phyloP scores from a whole-genome alignment of 129 eudicot genomes.

The Chrysanthemum lavandulifolium region DNA sequence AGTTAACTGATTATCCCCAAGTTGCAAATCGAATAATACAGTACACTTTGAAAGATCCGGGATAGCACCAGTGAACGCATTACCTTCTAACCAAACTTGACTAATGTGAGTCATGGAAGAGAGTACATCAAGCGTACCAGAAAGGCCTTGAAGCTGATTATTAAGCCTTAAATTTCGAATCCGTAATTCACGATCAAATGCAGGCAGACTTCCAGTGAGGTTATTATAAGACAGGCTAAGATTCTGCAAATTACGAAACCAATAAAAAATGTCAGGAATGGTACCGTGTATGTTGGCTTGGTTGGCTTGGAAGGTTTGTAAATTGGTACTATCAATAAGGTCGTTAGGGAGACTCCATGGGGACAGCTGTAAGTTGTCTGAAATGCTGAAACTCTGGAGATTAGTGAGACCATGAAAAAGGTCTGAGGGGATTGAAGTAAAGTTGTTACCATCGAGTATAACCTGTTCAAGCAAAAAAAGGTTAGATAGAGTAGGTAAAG shows the following conservation, averaged over 20 bases:
- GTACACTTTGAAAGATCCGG: too few species aligned
- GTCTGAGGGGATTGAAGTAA: constrained; percentile 33
- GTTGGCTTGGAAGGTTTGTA: constrained; percentile 29
- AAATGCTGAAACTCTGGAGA: not conserved
- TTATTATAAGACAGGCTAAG: constrained; percentile 40
- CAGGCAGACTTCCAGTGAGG: constrained; percentile 37
- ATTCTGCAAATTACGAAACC: constrained; percentile 23
- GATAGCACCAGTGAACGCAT: constrained; percentile 35
- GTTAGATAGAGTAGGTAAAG: constrained; percentile 23
- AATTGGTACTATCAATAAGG: constrained; percentile 22
- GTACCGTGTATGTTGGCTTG: constrained; percentile 29
- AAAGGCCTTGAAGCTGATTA: constrained; percentile 32
- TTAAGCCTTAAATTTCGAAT: constrained; percentile 43
- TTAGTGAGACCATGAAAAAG: not conserved
- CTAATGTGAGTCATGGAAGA: constrained; percentile 31
- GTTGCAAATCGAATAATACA: too few species aligned
- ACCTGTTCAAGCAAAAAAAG: constrained; percentile 24
- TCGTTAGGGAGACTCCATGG: not conserved
- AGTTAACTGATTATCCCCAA: too few species aligned
- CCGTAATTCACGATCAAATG: constrained; percentile 23
- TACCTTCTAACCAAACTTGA: not conserved
- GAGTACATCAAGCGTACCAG: constrained; percentile 38
- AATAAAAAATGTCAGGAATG: constrained; percentile 40
- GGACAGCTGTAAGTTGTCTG: not conserved
- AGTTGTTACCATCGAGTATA: constrained; percentile 26